These are phyloP conservation scores for Cinnamomum chago DNA, from an alignment of 164 flowering plant genomes.

Conservation along the genomic window DNA sequence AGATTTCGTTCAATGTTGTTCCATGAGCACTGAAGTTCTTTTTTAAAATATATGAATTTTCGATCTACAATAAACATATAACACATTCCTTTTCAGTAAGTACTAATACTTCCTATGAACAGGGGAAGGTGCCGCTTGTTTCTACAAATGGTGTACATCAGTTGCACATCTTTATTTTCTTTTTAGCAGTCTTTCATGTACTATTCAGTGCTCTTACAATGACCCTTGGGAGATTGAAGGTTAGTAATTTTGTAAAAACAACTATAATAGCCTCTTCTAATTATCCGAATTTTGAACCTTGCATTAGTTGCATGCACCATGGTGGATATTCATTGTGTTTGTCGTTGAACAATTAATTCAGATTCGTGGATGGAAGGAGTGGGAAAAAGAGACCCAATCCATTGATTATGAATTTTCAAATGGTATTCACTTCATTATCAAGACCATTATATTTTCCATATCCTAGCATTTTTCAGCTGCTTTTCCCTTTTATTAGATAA, in stretches of 20 bases:
- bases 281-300: background rate
- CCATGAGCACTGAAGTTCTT: background rate
- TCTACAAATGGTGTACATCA: slow-evolving; percentile 75
- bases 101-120: slow-evolving; percentile 10
- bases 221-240: slow-evolving; percentile 92
- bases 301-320: background rate
- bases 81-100: background rate
- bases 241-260: slow-evolving; percentile 13
- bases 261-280: background rate
- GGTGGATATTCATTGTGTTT: background rate
- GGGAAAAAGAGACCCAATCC: slow-evolving; percentile 76
- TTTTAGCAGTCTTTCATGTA: slow-evolving; percentile 82
- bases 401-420: slow-evolving; percentile 61
- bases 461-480: background rate
- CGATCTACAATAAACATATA: background rate
- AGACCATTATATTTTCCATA: background rate
- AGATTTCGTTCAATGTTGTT: background rate
- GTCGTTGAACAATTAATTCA: slow-evolving; percentile 21
- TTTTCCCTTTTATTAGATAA: background rate
- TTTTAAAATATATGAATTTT: background rate
- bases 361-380: slow-evolving; percentile 91
- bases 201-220: slow-evolving; percentile 64
- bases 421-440: slow-evolving; percentile 40
- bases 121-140: slow-evolving; percentile 74
- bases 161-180: slow-evolving; percentile 92